Evolutionary conservation across 768 basidiomycete genomes (phyloP).

Genomic region (Cystobasidium tubakii): DNA sequence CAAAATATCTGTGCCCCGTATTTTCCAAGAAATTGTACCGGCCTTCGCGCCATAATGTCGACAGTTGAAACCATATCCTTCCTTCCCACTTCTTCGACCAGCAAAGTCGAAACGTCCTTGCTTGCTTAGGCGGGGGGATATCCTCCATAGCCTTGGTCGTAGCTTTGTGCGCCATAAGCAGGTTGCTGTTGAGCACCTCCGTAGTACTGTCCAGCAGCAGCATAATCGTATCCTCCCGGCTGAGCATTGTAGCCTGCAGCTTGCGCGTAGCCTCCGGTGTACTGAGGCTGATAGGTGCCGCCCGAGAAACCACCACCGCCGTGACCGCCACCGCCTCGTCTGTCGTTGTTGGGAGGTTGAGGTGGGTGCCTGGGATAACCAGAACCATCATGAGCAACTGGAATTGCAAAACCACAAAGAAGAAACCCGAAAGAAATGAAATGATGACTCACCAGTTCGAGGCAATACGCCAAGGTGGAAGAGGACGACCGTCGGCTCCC

Average conservation of each 20-base stretch:
- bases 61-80: no score
- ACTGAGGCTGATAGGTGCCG: slow-evolving; percentile 11
- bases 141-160: background rate
- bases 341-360: slow-evolving; percentile 10
- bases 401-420: background rate
- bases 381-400: no score
- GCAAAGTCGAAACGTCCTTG: no score
- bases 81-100: no score
- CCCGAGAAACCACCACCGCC: background rate
- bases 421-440: background rate
- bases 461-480: slow-evolving; percentile 32
- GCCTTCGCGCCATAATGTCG: no score
- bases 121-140: background rate
- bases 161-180: slow-evolving; percentile 8
- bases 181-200: slow-evolving; percentile 16
- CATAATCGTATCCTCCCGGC: slow-evolving; percentile 21
- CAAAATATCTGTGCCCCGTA: no score
- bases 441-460: slow-evolving; percentile 11
- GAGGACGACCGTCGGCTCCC: background rate
- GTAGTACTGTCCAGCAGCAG: slow-evolving; percentile 4
- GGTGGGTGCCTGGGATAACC: slow-evolving; percentile 14
- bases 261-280: slow-evolving; percentile 3
- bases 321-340: background rate
- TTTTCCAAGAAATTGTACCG: no score
- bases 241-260: slow-evolving; percentile 1